These are phyloP conservation scores for Neurospora intermedia DNA, from an alignment of 495 filamentous ascomycete genomes.

Conservation along the genomic window DNA sequence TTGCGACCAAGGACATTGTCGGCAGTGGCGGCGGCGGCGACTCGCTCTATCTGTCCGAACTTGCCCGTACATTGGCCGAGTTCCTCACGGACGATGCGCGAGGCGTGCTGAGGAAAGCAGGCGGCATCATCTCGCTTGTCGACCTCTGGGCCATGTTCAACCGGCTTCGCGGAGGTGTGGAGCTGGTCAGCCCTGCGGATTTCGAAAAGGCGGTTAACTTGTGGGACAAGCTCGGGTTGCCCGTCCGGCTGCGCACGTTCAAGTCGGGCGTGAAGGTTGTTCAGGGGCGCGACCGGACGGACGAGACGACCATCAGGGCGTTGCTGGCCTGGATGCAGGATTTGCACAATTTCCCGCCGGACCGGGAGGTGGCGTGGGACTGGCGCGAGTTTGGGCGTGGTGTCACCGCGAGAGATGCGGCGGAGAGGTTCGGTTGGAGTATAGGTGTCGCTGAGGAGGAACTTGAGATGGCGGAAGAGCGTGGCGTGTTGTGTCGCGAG, in stretches of 20 bases:
- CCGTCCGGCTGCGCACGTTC: constrained; percentile 78
- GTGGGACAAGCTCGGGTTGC: constrained; percentile 82
- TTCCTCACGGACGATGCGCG: constrained; percentile 84
- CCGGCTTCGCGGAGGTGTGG: constrained; percentile 85
- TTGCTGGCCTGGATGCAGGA: constrained; percentile 69
- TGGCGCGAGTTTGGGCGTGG: constrained; percentile 68
- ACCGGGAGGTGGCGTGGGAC: constrained; percentile 59
- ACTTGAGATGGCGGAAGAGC: constrained; percentile 91
- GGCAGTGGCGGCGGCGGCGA: constrained; percentile 33
- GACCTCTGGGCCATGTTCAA: constrained; percentile 98
- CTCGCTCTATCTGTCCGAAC: constrained; percentile 57
- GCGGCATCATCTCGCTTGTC: constrained; percentile 88
- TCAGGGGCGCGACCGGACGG: constrained; percentile 77
- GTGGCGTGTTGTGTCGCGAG: constrained; percentile 71
- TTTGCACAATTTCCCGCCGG: constrained; percentile 52
- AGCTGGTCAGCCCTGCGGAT: constrained; percentile 83
- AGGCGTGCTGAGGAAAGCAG: constrained; percentile 71
- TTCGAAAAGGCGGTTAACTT: constrained; percentile 80
- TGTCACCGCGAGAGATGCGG: constrained; percentile 80
- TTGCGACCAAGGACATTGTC: constrained; percentile 88
- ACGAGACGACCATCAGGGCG: constrained; percentile 75
- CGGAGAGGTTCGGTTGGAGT: constrained; percentile 93
- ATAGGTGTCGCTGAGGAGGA: constrained; percentile 96
- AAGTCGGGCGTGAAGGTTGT: constrained; percentile 88
- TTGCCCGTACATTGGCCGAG: constrained; percentile 84